Percentiles rank a stretch among this genome's conserved stretches.
These are phyloP conservation scores for Exserohilum turcica DNA, from an alignment of 2,329 filamentous ascomycete genomes.

Conservation along the genomic window DNA sequence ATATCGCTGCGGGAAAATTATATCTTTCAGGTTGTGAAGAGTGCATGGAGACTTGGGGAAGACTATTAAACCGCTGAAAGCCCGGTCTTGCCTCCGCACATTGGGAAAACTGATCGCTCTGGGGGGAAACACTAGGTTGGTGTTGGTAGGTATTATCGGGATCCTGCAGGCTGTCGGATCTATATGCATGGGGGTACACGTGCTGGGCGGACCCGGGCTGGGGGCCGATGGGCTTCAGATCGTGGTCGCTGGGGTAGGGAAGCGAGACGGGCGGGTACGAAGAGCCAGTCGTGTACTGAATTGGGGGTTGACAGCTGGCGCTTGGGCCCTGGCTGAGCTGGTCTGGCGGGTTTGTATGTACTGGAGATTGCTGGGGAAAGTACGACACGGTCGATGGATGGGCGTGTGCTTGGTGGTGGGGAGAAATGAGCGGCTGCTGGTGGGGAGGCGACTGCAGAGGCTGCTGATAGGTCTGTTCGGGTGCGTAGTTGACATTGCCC, in stretches of 20 bases:
- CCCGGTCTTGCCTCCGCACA: conserved; percentile 27
- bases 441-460: conserved; percentile 40
- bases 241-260: conserved; percentile 29
- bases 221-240: conserved; percentile 27
- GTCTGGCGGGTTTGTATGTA: conserved; percentile 29
- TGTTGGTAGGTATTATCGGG: conserved; percentile 30
- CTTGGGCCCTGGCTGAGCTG: conserved; percentile 31
- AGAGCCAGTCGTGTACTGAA: conserved; percentile 30
- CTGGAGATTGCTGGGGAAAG: conserved; percentile 39
- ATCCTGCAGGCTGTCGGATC: conserved; percentile 24
- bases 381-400: conserved; percentile 39
- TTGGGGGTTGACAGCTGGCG: conserved; percentile 23
- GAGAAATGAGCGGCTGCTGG: conserved; percentile 34
- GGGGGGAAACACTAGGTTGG: conserved; percentile 29
- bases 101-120: conserved; percentile 31
- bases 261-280: conserved; percentile 35
- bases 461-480: conserved; percentile 36
- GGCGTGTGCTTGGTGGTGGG: conserved; percentile 36
- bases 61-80: conserved; percentile 31
- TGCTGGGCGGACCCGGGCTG: conserved; percentile 28
- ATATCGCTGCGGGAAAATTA: conserved; percentile 26
- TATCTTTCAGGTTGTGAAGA: conserved; percentile 29
- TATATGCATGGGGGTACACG: conserved; percentile 34
- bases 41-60: conserved; percentile 27
- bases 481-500: conserved; percentile 25